phyloP scores from a whole-genome alignment of 176 grass and related monocot genomes.

The Musa troglodytarum region DNA sequence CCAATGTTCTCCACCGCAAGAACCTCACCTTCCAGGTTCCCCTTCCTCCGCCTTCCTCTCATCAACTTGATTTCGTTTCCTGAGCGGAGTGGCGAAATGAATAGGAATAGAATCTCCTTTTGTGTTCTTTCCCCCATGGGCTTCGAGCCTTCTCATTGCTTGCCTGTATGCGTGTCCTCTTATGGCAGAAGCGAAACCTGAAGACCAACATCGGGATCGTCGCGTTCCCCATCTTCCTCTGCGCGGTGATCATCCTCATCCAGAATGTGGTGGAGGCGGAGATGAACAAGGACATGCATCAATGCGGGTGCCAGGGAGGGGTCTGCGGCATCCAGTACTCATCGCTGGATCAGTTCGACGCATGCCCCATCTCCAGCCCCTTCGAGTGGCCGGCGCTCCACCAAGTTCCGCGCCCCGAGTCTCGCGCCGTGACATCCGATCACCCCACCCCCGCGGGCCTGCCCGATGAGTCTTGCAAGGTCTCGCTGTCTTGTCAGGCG shows the following conservation, averaged over 20 bases:
- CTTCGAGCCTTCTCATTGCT: not conserved
- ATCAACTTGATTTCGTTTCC: not conserved
- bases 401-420: conserved; percentile 46
- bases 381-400: conserved; percentile 54
- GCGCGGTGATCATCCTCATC: conserved; percentile 44
- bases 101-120: not conserved
- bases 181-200: conserved; percentile 56
- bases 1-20: conserved; percentile 95
- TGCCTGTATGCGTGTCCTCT: too few relatives aligned
- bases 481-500: conserved; percentile 43
- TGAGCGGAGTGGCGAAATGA: too few relatives aligned
- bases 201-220: conserved; percentile 72
- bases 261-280: conserved; percentile 45
- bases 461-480: conserved; percentile 39
- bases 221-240: conserved; percentile 61
- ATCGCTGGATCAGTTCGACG: too few relatives aligned
- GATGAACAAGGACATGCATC: conserved; percentile 61
- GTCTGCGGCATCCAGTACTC: conserved; percentile 21
- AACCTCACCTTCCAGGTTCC: conserved; percentile 90
- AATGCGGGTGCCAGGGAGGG: conserved; percentile 52
- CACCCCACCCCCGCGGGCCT: conserved; percentile 25
- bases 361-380: conserved; percentile 18
- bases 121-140: not conserved
- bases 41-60: too few relatives aligned
- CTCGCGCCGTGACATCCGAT: conserved; percentile 20